These are phyloP conservation scores for Nannizzia gypsea DNA, from an alignment of 2,329 filamentous ascomycete genomes.

Conservation along the genomic window DNA sequence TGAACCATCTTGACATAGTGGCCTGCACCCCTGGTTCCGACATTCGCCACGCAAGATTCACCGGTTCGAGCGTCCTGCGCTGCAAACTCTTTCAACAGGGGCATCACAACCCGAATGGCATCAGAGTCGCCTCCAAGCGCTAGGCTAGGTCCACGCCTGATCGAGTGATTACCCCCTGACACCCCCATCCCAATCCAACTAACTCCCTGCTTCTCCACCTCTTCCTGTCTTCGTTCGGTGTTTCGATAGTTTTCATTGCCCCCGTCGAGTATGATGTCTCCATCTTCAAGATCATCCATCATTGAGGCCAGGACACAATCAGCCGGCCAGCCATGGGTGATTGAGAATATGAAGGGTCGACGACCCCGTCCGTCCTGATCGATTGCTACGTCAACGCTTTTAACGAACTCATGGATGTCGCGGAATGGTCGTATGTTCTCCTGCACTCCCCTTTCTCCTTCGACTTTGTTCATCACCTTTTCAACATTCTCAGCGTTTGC, in stretches of 20 bases:
- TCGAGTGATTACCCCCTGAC: slow-evolving; percentile 57
- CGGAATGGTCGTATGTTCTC: slow-evolving; percentile 26
- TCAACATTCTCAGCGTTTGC: slow-evolving; percentile 26
- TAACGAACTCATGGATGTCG: slow-evolving; percentile 26
- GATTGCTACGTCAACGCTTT: slow-evolving; percentile 18
- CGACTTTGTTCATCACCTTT: slow-evolving; percentile 19
- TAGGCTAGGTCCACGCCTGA: slow-evolving; percentile 54
- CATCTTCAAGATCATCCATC: slow-evolving; percentile 42
- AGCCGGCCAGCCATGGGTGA: slow-evolving; percentile 30
- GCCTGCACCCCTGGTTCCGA: slow-evolving; percentile 52
- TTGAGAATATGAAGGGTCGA: slow-evolving; percentile 32
- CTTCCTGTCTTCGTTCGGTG: slow-evolving; percentile 51
- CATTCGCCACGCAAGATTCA: slow-evolving; percentile 47
- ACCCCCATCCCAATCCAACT: slow-evolving; percentile 57
- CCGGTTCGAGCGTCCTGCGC: slow-evolving; percentile 49
- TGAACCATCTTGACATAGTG: slow-evolving; percentile 69
- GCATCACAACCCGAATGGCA: slow-evolving; percentile 48
- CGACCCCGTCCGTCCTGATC: slow-evolving; percentile 18
- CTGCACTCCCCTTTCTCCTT: slow-evolving; percentile 17
- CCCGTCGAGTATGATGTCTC: slow-evolving; percentile 57
- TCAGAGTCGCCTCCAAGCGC: slow-evolving; percentile 51
- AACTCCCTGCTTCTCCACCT: slow-evolving; percentile 46
- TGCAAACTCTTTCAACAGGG: slow-evolving; percentile 49
- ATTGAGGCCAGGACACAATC: slow-evolving; percentile 30
- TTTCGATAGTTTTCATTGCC: slow-evolving; percentile 56